These are phyloP conservation scores for Coemansia sp. DNA, from an alignment of 192 early-diverging fungal species.

Conservation along the genomic window DNA sequence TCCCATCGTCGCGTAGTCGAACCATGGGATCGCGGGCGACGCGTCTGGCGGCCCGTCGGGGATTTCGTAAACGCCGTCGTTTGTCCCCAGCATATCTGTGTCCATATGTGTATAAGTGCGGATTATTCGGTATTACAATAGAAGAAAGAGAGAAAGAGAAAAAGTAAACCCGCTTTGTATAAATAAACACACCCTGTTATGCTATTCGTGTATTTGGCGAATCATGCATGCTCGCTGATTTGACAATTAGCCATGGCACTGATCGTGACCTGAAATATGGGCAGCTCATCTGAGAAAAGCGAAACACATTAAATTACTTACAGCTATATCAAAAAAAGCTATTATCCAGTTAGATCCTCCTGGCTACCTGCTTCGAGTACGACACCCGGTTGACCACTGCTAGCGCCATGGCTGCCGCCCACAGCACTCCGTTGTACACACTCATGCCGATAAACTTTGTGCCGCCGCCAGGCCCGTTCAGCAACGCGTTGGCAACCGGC, in stretches of 20 bases:
- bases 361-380: constrained; percentile 8
- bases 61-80: constrained; percentile 39
- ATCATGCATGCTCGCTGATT: too few relatives aligned
- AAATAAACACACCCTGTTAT: too few relatives aligned
- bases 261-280: too few relatives aligned
- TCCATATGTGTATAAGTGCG: background rate
- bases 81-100: background rate
- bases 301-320: too few relatives aligned
- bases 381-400: constrained; percentile 30
- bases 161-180: too few relatives aligned
- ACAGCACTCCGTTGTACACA: constrained; percentile 43
- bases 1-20: constrained; percentile 58
- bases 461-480: constrained; percentile 33
- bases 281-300: too few relatives aligned
- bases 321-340: too few relatives aligned
- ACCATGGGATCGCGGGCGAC: constrained; percentile 40
- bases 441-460: constrained; percentile 35
- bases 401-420: constrained; percentile 25
- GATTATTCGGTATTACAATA: background rate
- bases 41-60: constrained; percentile 50
- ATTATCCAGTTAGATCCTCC: too few relatives aligned
- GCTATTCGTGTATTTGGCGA: too few relatives aligned
- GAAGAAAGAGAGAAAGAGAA: background rate
- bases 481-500: constrained; percentile 38
- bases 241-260: too few relatives aligned